Evolutionary conservation across 345 rosid genomes (phyloP).

Genomic region (Boechera stricta): DNA sequence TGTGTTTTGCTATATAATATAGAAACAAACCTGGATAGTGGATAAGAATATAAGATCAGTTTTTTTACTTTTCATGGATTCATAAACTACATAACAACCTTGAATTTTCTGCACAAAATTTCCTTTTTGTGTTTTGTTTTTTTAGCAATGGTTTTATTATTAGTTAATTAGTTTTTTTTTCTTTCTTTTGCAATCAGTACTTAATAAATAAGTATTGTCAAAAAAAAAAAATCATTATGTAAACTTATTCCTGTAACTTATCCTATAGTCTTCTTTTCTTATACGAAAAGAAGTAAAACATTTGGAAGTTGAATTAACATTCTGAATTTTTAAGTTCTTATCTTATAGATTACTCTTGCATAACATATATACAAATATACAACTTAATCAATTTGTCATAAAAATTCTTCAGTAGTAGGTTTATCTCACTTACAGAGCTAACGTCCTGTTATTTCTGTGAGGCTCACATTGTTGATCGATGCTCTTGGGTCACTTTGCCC

Average conservation of each 20-base stretch:
- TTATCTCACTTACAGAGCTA: constrained; percentile 13
- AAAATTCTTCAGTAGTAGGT: not conserved
- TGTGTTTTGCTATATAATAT: not conserved
- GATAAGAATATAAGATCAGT: constrained; percentile 4
- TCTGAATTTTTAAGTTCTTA: not conserved
- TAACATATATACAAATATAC: not conserved
- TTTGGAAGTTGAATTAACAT: constrained; percentile 31
- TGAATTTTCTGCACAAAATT: constrained; percentile 1
- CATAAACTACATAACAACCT: constrained; percentile 16
- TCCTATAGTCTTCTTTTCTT: not conserved
- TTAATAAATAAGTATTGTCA: too few species aligned
- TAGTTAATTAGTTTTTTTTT: not conserved
- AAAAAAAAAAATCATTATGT: too few species aligned
- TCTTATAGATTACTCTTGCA: not conserved
- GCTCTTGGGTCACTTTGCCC: constrained; percentile 20
- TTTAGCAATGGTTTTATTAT: not conserved
- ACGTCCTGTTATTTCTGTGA: constrained; percentile 36
- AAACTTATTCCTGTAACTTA: too few species aligned
- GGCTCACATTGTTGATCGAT: constrained; percentile 22
- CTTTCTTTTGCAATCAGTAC: not conserved
- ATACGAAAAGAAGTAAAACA: not conserved
- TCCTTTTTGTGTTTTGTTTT: not conserved
- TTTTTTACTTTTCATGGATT: not conserved
- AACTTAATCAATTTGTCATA: not conserved
- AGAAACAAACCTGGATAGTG: not conserved